Conservation (phyloP, 441 rosid genomes). For the Brassica balearica region DNA sequence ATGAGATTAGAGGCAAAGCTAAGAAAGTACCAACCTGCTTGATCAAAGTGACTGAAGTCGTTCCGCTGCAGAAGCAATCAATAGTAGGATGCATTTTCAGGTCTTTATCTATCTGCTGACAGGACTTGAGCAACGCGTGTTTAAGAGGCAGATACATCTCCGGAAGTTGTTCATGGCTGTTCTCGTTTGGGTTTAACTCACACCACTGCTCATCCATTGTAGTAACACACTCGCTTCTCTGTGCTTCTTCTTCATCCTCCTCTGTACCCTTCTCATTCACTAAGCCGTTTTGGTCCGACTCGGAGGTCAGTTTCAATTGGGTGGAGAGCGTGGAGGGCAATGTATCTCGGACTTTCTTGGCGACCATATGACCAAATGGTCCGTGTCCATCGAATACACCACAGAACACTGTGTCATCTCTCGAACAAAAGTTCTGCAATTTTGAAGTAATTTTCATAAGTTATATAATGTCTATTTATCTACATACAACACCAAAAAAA, state of each 20-base stretch:
- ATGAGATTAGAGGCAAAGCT: background rate
- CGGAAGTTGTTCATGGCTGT: constrained; percentile 53
- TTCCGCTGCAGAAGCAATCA: constrained; percentile 83
- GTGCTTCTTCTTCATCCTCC: constrained; percentile 31
- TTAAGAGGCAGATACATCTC: constrained; percentile 64
- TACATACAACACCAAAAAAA: constrained; percentile 21
- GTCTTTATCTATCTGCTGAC: constrained; percentile 68
- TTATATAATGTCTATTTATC: constrained; percentile 36
- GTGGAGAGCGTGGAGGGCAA: constrained; percentile 58
- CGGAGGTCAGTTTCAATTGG: constrained; percentile 53
- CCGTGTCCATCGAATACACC: constrained; percentile 87
- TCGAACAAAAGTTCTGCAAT: constrained; percentile 62
- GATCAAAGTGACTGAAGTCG: constrained; percentile 75
- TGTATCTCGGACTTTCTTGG: constrained; percentile 72
- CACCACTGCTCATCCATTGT: constrained; percentile 66
- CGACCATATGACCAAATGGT: constrained; percentile 81
- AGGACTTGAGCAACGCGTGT: constrained; percentile 64
- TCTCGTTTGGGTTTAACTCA: constrained; percentile 48
- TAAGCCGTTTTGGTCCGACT: constrained; percentile 46
- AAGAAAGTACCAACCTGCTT: constrained; percentile 70
- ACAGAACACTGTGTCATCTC: constrained; percentile 63
- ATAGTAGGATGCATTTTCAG: constrained; percentile 67
- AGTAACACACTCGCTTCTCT: constrained; percentile 37
- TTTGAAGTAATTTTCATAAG: constrained; percentile 40
- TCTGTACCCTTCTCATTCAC: constrained; percentile 43